Percentiles rank a stretch among this genome's conserved stretches.
These are phyloP conservation scores for Galerina sulciceps DNA, from an alignment of 768 basidiomycete genomes.

Conservation along the genomic window DNA sequence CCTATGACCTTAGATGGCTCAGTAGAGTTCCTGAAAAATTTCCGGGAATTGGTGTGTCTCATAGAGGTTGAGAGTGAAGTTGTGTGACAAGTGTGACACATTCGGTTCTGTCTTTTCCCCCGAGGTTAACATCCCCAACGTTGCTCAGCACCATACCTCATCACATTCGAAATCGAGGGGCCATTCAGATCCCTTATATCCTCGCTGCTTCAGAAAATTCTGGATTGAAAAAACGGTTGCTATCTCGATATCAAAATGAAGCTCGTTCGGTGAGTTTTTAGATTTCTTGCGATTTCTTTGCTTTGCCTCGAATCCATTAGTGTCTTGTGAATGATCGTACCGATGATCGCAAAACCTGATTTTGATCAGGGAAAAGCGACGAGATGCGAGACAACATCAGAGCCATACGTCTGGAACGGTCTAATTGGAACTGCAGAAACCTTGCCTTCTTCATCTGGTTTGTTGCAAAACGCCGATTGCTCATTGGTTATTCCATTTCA, in stretches of 20 bases:
- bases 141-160: conserved; percentile 9
- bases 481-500: conserved; percentile 33
- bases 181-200: not conserved
- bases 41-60: too few species aligned
- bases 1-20: too few species aligned
- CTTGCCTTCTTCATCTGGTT: not conserved
- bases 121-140: conserved; percentile 18
- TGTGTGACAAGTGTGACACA: not conserved
- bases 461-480: not conserved
- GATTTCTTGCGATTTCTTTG: conserved; percentile 11
- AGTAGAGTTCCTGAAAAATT: too few species aligned
- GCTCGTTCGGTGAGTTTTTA: conserved; percentile 71
- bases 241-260: conserved; percentile 54
- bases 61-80: not conserved
- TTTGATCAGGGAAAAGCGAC: too few species aligned
- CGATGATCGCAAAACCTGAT: too few species aligned
- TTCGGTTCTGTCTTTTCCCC: conserved; percentile 1
- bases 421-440: not conserved
- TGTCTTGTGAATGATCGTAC: too few species aligned
- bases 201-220: not conserved
- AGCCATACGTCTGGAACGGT: too few species aligned
- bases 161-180: not conserved
- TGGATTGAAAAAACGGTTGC: not conserved
- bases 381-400: too few species aligned
- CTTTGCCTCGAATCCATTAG: not conserved